Evolutionary conservation across 192 early-diverging fungal genomes (phyloP).

Genomic region (Coemansia sp.): DNA sequence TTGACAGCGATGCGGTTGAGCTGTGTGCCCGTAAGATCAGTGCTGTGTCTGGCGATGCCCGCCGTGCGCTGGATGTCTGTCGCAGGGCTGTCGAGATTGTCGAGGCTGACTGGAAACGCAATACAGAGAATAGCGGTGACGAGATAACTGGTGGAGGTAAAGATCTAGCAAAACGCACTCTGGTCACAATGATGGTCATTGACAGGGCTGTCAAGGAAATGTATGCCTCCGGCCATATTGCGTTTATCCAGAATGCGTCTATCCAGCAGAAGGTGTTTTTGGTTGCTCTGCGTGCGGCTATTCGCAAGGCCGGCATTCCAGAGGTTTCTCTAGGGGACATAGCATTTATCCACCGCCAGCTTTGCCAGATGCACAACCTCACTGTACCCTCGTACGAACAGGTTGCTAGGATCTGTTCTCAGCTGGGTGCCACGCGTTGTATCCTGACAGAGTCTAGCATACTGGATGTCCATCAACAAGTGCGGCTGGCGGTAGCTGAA

Average conservation of each 20-base stretch:
- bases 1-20: slow-evolving; percentile 82
- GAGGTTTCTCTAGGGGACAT: slow-evolving; percentile 78
- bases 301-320: slow-evolving; percentile 66
- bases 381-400: slow-evolving; percentile 62
- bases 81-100: slow-evolving; percentile 74
- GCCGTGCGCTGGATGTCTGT: slow-evolving; percentile 93
- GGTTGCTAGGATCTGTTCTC: slow-evolving; percentile 63
- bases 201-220: slow-evolving; percentile 85
- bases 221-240: slow-evolving; percentile 74
- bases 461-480: slow-evolving; percentile 66
- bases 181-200: slow-evolving; percentile 67
- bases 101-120: slow-evolving; percentile 44
- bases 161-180: slow-evolving; percentile 7
- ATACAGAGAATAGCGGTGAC: not conserved
- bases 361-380: slow-evolving; percentile 68
- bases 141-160: slow-evolving; percentile 23
- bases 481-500: slow-evolving; percentile 72
- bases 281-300: slow-evolving; percentile 63
- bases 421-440: slow-evolving; percentile 63
- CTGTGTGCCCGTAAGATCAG: slow-evolving; percentile 95
- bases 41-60: slow-evolving; percentile 93
- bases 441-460: slow-evolving; percentile 65
- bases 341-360: slow-evolving; percentile 63
- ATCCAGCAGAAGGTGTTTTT: slow-evolving; percentile 88
- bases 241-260: slow-evolving; percentile 71